Conservation (phyloP, 2,329 filamentous ascomycete species). For the Nemania bipapillata region DNA sequence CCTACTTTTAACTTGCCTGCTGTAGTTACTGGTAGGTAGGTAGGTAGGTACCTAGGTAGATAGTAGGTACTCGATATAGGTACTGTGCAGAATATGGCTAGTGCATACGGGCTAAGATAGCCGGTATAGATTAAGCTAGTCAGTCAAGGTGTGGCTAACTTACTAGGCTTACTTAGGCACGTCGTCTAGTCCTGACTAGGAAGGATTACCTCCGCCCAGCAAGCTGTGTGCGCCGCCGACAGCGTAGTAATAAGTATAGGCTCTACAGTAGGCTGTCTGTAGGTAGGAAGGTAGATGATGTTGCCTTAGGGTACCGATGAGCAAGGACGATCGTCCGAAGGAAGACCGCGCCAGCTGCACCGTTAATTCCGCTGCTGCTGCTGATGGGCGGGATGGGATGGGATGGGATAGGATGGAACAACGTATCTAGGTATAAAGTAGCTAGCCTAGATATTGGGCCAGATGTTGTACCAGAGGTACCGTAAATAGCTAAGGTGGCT, state of each 20-base stretch:
- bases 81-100: background rate
- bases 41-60: too few relatives aligned
- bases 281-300: background rate
- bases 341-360: conserved; percentile 8
- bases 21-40: too few relatives aligned
- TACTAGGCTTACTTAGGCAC: conserved; percentile 14
- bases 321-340: background rate
- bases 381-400: too few relatives aligned
- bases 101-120: conserved; percentile 25
- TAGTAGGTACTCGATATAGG: background rate
- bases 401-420: too few relatives aligned
- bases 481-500: too few relatives aligned
- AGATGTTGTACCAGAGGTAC: too few relatives aligned
- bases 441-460: background rate
- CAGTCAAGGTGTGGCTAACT: conserved; percentile 19
- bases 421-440: background rate
- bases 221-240: background rate
- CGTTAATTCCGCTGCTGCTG: conserved; percentile 1
- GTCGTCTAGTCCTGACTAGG: conserved; percentile 22
- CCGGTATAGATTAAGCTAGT: conserved; percentile 37
- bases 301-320: background rate
- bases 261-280: background rate
- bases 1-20: too few relatives aligned
- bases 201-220: conserved; percentile 19
- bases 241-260: background rate